Evolutionary conservation across 257 asterid species (phyloP).

Genomic region (Salvia hispanica): DNA sequence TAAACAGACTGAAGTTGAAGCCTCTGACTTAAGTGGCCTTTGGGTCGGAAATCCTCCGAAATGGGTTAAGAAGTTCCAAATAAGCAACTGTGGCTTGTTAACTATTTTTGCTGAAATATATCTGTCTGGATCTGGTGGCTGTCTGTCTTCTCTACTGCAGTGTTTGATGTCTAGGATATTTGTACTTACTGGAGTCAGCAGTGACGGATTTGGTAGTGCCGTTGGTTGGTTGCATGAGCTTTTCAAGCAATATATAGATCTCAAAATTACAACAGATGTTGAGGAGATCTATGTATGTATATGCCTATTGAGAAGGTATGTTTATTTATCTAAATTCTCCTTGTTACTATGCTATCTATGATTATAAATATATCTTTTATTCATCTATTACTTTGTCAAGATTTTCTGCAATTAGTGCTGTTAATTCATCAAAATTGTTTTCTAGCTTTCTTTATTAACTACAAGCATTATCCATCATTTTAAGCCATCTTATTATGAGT

Average conservation of each 20-base stretch:
- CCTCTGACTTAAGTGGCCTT: conserved; percentile 45
- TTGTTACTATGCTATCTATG: conserved; percentile 6
- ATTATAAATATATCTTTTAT: conserved; percentile 12
- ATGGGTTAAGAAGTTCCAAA: conserved; percentile 74
- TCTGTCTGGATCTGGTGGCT: conserved; percentile 44
- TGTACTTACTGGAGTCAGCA: conserved; percentile 33
- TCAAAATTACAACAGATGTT: conserved; percentile 68
- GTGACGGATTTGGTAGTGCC: conserved; percentile 44
- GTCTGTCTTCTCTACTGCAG: conserved; percentile 67
- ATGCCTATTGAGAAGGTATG: conserved; percentile 72
- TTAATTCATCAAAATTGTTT: neutral
- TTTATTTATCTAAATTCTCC: neutral
- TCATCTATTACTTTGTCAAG: conserved; percentile 13
- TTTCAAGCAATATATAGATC: conserved; percentile 65
- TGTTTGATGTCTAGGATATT: conserved; percentile 42
- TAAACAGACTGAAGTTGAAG: conserved; percentile 36
- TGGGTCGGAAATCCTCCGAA: conserved; percentile 84
- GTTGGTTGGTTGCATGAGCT: conserved; percentile 62
- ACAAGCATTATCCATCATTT: neutral
- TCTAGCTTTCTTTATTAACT: neutral
- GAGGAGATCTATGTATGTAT: conserved; percentile 82
- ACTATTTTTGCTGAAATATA: conserved; percentile 52
- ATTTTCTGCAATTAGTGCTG: neutral
- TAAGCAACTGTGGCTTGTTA: conserved; percentile 48
- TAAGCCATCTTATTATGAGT: conserved; percentile 7